Base-by-base conservation (phyloP, 768 basidiomycete species). In the Gloeostereum incarnatum region DNA sequence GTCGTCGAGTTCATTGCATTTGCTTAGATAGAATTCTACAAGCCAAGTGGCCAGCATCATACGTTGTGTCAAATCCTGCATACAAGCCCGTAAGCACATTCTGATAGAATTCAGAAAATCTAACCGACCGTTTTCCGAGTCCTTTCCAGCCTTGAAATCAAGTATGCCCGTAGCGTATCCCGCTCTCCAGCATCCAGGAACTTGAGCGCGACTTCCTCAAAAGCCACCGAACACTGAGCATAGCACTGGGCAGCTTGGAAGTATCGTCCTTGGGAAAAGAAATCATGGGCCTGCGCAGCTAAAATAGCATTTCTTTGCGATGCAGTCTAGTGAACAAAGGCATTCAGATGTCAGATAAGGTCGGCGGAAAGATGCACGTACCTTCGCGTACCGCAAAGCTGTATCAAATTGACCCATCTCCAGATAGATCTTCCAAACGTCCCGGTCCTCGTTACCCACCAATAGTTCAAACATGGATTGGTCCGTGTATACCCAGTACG, bases 21-120 rank as follows among this genome's bases (percentile, higher is more conserved):
- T 98, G 59, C 86, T 86, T 11, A 99, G 75, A 54, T 92, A 97
- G 46, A 98, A 90, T 58, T 99, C 96, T 21, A 96, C 83, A 9
- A 99, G 77, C 96, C 96, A 99, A 0, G 92, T 97, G 13, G 96
- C 93, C 14, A 99, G 65, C 80, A 98, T 91, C 83, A 92, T 92
- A 27, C 96, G 74, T 56, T 97, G 93, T 0, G 90, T 92, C 26
- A 85, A 48, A 50, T 96, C 91, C 93, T 97, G 40, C 9, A 31
- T 6, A 18, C 22, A 18, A 38, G 17, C 39, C 9, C 19, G 37
- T 13, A 27, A 22, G 8, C 10, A 20, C 17, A 26, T 14, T 18
- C 20, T 25, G 2, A 20, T 24, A 20, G 3, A 32, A 36, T 33
- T 22, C 26, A 25, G 30, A 31, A 21, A 21, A 31, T 8, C 24